Percentiles rank a stretch among this genome's conserved stretches.
Conservation (phyloP, 805 yeast genomes). For the Pichia cabralensis region DNA sequence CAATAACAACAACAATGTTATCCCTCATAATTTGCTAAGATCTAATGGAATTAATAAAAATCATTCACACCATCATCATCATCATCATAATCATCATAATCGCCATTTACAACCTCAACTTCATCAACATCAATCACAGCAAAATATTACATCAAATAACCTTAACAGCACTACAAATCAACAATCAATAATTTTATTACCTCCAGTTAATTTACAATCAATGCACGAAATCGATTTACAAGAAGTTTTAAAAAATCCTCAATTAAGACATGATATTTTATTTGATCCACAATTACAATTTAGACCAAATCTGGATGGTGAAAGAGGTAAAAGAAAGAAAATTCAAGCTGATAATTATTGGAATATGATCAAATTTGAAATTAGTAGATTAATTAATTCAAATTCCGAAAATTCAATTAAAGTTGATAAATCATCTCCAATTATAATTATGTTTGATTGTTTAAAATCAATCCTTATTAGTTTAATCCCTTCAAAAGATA, state of each 20-base stretch:
- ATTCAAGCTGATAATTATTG: conserved; percentile 73
- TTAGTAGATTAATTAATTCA: conserved; percentile 30
- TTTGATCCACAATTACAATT: conserved; percentile 90
- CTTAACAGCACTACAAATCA: conserved; percentile 4
- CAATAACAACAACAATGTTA: too few relatives aligned
- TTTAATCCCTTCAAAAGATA: conserved; percentile 70
- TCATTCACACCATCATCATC: conserved; percentile 1
- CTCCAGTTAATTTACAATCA: conserved; percentile 77
- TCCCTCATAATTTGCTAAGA: too few relatives aligned
- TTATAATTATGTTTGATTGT: conserved; percentile 70
- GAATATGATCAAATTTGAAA: conserved; percentile 65
- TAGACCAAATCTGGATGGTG: conserved; percentile 86
- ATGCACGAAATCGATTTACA: conserved; percentile 79
- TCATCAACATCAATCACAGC: conserved; percentile 1
- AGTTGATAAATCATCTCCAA: conserved; percentile 18
- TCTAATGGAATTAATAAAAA: background rate
- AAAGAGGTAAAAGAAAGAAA: conserved; percentile 74
- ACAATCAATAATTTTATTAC: conserved; percentile 29
- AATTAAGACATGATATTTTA: conserved; percentile 82
- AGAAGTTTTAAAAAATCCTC: conserved; percentile 86
- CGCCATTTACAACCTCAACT: conserved; percentile 1
- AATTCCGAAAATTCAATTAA: conserved; percentile 8
- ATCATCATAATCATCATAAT: background rate
- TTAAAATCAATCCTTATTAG: conserved; percentile 65
- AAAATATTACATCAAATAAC: conserved; percentile 1